Evolutionary conservation across 306 rosid genomes (phyloP), one percentile per base, ranked within the genome.

Genomic region (Amphicarpaea edgeworthii): DNA sequence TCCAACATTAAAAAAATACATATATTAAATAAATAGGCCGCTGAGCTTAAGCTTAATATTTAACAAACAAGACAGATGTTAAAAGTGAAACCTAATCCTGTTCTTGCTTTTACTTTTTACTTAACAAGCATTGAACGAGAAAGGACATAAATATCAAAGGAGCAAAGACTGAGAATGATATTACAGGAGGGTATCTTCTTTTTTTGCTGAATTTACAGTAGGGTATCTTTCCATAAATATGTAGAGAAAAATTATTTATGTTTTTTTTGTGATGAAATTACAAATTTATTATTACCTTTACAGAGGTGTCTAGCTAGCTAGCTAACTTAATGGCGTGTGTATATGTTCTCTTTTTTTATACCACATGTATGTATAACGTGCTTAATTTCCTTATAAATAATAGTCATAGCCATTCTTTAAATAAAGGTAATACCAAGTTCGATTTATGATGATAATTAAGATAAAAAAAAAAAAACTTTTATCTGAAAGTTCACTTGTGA

Each of bases 101-200:
- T 17, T 37, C 7, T 62, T 30, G 5, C 68, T 17, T 37, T 61
- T 8, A 24, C 40, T 34, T 17, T 37, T 61, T 8, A 24, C 40
- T 34, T 68, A 26, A 12, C 59, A 28, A 26, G n/a, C 24, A 43
- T n/a, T 26, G 21, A 34, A 34, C 6, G 15, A 20, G 26, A 65
- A 68, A 46, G 26, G 24, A 68, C 42, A 46, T 19, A 34, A 4
- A 34, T 34, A 46, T n/a, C 24, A 24, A 24, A 68, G 41, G 58
- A 11, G 41, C 23, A 46, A 28, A 65, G 8, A 16, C 26, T 16
- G 28, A 34, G 24, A 37, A 62, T 62, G 46, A 62, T 62, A 10
- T 17, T 62, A 62, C 40, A 62, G 14, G 3, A 16, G 68, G 68
- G 47, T 62, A 62, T 62, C 68, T n/a, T 62, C n/a, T n/a, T n/a